Conservation (phyloP, 768 basidiomycete species). For the Roridomyces roridus region DNA sequence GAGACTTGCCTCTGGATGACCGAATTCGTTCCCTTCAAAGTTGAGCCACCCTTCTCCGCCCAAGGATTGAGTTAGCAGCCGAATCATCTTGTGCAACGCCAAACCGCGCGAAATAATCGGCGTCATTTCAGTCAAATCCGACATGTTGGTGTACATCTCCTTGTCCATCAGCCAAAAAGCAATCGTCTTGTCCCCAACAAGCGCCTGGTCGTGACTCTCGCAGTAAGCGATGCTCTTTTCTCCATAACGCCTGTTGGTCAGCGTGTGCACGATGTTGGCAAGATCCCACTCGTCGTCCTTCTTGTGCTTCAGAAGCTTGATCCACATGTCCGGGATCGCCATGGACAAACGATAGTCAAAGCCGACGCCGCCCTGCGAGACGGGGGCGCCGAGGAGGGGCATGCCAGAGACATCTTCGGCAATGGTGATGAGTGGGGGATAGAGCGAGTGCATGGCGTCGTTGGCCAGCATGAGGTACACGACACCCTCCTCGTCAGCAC, state of each 20-base stretch:
- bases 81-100: slow-evolving; percentile 96
- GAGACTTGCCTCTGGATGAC: slow-evolving; percentile 85
- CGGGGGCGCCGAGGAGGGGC: slow-evolving; percentile 89
- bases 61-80: slow-evolving; percentile 91
- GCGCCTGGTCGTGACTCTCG: slow-evolving; percentile 97
- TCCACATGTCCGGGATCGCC: slow-evolving; percentile 99
- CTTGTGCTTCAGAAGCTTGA: slow-evolving; percentile 96
- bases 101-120: slow-evolving; percentile 87
- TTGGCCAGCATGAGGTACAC: slow-evolving; percentile 99
- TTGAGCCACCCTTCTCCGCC: slow-evolving; percentile 98
- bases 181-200: slow-evolving; percentile 98
- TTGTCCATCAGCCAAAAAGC: slow-evolving; percentile 99
- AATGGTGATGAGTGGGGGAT: slow-evolving; percentile 85
- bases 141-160: slow-evolving; percentile 99
- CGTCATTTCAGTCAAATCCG: slow-evolving; percentile 82
- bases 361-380: slow-evolving; percentile 85
- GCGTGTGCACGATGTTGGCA: slow-evolving; percentile 83
- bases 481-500: slow-evolving; percentile 86
- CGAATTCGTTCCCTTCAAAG: slow-evolving; percentile 98
- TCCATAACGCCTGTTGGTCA: slow-evolving; percentile 86
- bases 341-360: slow-evolving; percentile 99
- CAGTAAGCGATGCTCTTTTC: slow-evolving; percentile 94
- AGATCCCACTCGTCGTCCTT: slow-evolving; percentile 89
- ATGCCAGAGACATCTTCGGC: slow-evolving; percentile 99
- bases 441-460: slow-evolving; percentile 82